These are phyloP conservation scores for Sphenostylis stenocarpa DNA, from an alignment of 306 rosid genomes.

Conservation along the genomic window DNA sequence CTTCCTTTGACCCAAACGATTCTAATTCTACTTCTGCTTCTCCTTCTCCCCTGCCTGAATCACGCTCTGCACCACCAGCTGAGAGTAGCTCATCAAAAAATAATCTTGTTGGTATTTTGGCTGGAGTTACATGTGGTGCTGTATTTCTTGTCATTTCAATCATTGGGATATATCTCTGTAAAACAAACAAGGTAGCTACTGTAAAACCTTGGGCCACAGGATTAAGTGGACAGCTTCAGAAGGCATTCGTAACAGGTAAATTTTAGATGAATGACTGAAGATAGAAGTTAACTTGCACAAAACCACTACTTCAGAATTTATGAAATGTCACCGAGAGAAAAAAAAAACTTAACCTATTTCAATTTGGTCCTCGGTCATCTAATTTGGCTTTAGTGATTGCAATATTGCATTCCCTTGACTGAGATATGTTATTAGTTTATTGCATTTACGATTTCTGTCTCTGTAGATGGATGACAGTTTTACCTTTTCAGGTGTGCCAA, in stretches of 20 bases:
- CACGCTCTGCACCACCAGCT: not conserved
- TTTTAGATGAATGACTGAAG: slow-evolving; percentile 15
- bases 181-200: slow-evolving; percentile 63
- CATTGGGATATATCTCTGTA: slow-evolving; percentile 51
- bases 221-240: slow-evolving; percentile 97
- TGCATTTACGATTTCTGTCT: not conserved
- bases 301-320: not conserved
- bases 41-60: slow-evolving; percentile 30
- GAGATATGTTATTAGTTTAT: not conserved
- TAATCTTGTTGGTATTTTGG: slow-evolving; percentile 32
- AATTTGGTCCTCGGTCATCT: slow-evolving; percentile 19
- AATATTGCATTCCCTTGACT: not conserved
- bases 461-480: slow-evolving; percentile 25
- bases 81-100: not conserved
- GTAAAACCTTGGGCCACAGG: slow-evolving; percentile 97
- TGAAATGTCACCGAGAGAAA: not conserved
- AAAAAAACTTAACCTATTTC: not conserved
- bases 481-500: slow-evolving; percentile 76
- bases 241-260: slow-evolving; percentile 88
- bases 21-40: slow-evolving; percentile 29
- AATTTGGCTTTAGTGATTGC: slow-evolving; percentile 12
- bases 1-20: slow-evolving; percentile 7
- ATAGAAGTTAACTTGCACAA: not conserved
- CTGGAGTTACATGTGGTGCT: slow-evolving; percentile 52
- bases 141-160: slow-evolving; percentile 39